phyloP scores from a whole-genome alignment of 805 yeast genomes.

The Ogataea zsoltii region DNA sequence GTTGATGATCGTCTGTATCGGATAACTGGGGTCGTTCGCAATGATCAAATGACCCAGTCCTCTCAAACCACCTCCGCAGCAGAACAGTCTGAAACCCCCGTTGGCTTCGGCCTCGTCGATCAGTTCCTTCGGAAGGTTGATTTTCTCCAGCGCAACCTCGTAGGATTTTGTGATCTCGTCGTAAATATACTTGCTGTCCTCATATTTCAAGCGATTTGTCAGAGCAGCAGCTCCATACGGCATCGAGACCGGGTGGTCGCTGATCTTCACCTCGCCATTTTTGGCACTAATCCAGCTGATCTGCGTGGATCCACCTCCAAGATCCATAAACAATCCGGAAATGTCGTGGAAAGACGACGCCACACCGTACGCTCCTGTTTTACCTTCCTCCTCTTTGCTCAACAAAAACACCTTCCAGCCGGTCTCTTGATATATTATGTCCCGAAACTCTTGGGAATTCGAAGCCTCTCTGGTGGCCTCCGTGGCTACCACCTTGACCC shows the following conservation, averaged over 20 bases:
- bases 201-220: constrained; percentile 53
- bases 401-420: constrained; percentile 67
- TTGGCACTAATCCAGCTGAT: constrained; percentile 66
- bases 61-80: constrained; percentile 75
- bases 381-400: constrained; percentile 64
- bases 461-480: constrained; percentile 74
- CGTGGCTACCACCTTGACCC: constrained; percentile 70
- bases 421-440: constrained; percentile 55
- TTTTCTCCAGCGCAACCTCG: constrained; percentile 48
- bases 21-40: constrained; percentile 52
- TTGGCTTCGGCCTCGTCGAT: constrained; percentile 49
- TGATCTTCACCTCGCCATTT: constrained; percentile 55
- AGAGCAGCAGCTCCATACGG: constrained; percentile 78
- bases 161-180: constrained; percentile 56
- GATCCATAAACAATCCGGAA: constrained; percentile 68
- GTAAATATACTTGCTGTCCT: constrained; percentile 48
- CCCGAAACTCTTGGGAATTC: constrained; percentile 59
- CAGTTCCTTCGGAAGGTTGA: constrained; percentile 54
- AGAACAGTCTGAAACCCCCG: constrained; percentile 64
- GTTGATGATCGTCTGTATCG: constrained; percentile 67
- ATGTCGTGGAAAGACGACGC: constrained; percentile 69
- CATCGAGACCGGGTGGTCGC: constrained; percentile 58
- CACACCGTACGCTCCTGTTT: constrained; percentile 70
- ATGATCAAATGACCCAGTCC: constrained; percentile 66
- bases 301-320: constrained; percentile 73